Evolutionary conservation across 345 rosid species (phyloP), one percentile per base, ranked within the genome.

Genomic region (Populus ilicifolia): DNA sequence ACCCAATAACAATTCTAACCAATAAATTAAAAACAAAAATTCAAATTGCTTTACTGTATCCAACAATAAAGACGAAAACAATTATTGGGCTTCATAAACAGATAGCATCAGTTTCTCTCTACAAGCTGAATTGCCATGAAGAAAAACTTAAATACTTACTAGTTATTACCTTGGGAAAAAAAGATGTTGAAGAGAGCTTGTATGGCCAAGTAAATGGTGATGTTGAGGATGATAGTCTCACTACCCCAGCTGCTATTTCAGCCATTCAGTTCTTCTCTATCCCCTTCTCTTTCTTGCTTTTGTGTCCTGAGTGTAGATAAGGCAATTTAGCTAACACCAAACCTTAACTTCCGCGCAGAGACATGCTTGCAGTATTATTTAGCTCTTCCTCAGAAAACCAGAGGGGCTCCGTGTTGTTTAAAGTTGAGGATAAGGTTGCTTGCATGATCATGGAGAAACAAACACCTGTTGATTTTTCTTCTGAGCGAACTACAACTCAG

Each of bases 161-260:
- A 61, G 36, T n/a, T n/a, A 20, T 54, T 68, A 77, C 83, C 83
- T 72, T 77, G 74, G 48, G 39, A 33, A 62, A 21, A 43, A 67
- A 9, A 20, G 59, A 30, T 5, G 75, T 21, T 11, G 23, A 52
- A 38, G 35, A 39, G 73, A 78, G 68, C 43, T 78, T 67, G 36
- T 41, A 73, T 12, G 61, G 77, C 73, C 73, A 73, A 36, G 67
- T 38, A 73, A 21, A 13, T 36, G 67, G 10, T 39, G 20, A 8
- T 73, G 35, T 36, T 38, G 68, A 59, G 20, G 48, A 38, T 23
- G 67, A 63, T 18, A 35, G 27, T 11, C 39, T 27, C 29, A 16
- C 9, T 16, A 20, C 30, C 11, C 33, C 56, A 7, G 35, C 62
- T 5, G 77, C 67, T 36, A 48, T 66, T 9, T 76, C 67, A 80